Base-by-base conservation (phyloP, 2,329 filamentous ascomycete species). In the Aureobasidium sp. region DNA sequence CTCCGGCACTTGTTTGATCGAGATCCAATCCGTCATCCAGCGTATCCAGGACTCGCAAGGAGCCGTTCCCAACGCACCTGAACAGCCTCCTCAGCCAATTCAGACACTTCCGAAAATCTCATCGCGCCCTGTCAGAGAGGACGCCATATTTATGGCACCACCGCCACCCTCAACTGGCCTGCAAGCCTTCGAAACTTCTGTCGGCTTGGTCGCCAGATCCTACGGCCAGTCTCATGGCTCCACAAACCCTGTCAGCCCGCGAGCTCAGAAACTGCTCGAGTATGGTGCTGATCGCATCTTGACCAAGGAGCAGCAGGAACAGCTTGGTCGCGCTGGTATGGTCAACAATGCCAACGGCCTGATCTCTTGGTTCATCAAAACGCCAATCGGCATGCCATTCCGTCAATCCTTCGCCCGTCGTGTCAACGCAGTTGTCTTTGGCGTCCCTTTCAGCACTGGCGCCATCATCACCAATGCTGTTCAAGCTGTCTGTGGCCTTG, bases 401-500 rank as follows among this genome's bases (percentile, higher is more conserved):
- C 84, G 87, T 29, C 84, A 88, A 67, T 82, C 84, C 4, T 90
- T 91, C 70, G 76, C 81, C 13, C 83, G 84, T 32, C 84, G 83
- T 37, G 79, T 91, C 30, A 82, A 82, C 1, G 81, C 83, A 2
- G 83, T 88, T 13, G 83, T 96, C 4, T 79, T 94, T 25, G 91
- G 91, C 36, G 78, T 81, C 0, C 91, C 91, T 0, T 86, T 88
- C 69, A 88, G 87, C 3, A 86, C 89, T 69, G 77, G 85, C 1
- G 83, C 83, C 34, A 76, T 88, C 16, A 87, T 91, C 66, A 75
- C 88, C 55, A 86, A 93, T 71, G 88, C 90, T 0, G 79, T 86
- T 5, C 83, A 85, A 64, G 83, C 87, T 0, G 76, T 95, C 0
- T 65, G 65, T 34, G 59, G 62, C 16, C 79, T 97, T 32, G 83